Evolutionary conservation across 805 yeast species (phyloP), one percentile per base, ranked within the genome.

Genomic region (Saccharomyces mikatae): DNA sequence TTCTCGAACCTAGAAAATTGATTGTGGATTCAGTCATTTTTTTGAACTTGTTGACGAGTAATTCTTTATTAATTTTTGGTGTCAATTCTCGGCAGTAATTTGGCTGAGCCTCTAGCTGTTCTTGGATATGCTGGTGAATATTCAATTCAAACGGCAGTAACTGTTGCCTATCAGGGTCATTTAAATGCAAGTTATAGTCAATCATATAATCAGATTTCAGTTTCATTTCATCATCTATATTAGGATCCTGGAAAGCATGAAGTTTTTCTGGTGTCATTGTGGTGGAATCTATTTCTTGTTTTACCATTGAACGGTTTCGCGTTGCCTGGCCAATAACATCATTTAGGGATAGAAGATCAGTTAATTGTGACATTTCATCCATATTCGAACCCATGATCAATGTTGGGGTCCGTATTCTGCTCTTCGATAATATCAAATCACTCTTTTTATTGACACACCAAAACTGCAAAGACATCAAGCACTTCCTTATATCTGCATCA

Each of bases 401-500:
- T 27, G 29, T 28, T 28, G 10, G 13, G 6, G 21, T 8, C 44
- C 24, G 44, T 17, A 6, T 5, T 36, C 22, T 6, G 24, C 11
- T 36, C 24, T 36, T 17, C 3, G 17, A 36, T 36, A 17, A 17
- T 2, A 36, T 36, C 4, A 36, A 2, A 36, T 36, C 44, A 36
- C 22, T 17, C 24, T 36, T 24, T 2, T 24, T n/a, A 36, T 17
- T 4, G 17, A 17, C 44, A 13, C 56, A 58, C 52, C 58, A 54
- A 52, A 65, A 71, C 60, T 82, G 85, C 36, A 80, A 68, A 3
- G 71, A 68, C 66, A 74, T 67, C 10, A 83, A 59, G 41, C 76
- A 73, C 55, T 71, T 74, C 51, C 87, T 69, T 29, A 83, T 65
- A 62, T 83, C 86, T 48, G 58, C 61, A 5, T 63, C 60, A 26